These are phyloP conservation scores for Ophiorrhiza pumila DNA, from an alignment of 257 asterid species.

Conservation along the genomic window DNA sequence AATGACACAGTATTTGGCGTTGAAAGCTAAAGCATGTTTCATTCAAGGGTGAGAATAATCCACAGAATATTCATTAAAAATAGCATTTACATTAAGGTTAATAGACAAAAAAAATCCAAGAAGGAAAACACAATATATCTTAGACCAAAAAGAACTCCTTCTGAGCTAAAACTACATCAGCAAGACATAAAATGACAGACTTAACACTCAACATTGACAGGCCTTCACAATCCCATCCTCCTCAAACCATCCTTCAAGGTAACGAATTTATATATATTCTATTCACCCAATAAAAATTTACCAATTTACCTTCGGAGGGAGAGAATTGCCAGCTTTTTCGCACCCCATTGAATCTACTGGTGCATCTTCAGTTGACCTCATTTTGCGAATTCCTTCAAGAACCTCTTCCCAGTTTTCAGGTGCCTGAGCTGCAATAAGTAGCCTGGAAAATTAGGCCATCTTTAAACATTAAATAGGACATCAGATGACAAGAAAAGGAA, in stretches of 20 bases:
- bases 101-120: neutral
- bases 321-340: conserved; percentile 91
- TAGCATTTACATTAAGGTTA: neutral
- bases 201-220: neutral
- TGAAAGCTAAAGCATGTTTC: neutral
- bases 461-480: conserved; percentile 3
- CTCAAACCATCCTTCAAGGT: neutral
- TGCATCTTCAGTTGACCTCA: conserved; percentile 92
- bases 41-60: neutral
- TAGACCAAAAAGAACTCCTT: neutral
- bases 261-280: neutral
- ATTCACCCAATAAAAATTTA: conserved; percentile 9
- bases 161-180: neutral
- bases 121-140: neutral
- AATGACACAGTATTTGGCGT: neutral
- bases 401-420: conserved; percentile 81
- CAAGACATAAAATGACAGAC: neutral
- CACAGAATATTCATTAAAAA: neutral
- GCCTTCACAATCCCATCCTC: neutral
- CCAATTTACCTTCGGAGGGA: conserved; percentile 84
- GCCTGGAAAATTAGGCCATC: conserved; percentile 9
- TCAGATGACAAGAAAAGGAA: neutral
- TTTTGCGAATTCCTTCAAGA: conserved; percentile 71
- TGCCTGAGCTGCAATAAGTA: conserved; percentile 36
- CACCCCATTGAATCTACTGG: conserved; percentile 99